Conservation (phyloP, 495 filamentous ascomycete genomes). For the Aspergillus coremiiformis region DNA sequence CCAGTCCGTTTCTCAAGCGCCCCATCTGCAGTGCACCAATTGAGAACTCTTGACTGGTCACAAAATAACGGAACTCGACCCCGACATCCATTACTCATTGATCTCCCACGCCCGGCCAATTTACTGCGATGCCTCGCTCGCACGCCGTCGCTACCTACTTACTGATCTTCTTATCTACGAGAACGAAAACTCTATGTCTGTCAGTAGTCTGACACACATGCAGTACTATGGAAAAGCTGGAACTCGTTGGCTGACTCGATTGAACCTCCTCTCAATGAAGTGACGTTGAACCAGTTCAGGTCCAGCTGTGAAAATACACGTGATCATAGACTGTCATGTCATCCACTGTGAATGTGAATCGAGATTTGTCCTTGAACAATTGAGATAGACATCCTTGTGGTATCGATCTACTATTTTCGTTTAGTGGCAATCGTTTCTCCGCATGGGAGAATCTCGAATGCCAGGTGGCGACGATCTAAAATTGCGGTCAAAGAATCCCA, state of each 20-base stretch:
- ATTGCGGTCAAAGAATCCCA: constrained; percentile 13
- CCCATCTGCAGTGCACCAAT: neutral
- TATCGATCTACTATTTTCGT: neutral
- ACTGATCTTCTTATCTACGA: neutral
- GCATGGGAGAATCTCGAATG: constrained; percentile 6
- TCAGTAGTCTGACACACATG: neutral
- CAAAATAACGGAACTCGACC: neutral
- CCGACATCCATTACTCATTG: neutral
- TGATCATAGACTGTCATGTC: neutral
- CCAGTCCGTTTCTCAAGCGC: neutral
- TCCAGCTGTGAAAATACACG: too few relatives aligned
- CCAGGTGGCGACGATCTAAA: constrained; percentile 12
- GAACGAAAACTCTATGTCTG: neutral
- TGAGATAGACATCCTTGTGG: neutral
- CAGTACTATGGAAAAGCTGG: neutral
- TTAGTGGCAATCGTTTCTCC: constrained; percentile 7
- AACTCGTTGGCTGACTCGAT: neutral
- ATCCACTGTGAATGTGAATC: too few relatives aligned
- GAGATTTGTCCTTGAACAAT: neutral
- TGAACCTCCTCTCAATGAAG: neutral
- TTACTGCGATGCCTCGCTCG: neutral
- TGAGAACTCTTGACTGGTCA: constrained; percentile 1
- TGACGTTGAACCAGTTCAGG: too few relatives aligned
- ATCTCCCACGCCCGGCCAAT: neutral
- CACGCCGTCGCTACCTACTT: neutral